Evolutionary conservation across 2,329 filamentous ascomycete species (phyloP).

Genomic region (Arthrobotrys musiformis): DNA sequence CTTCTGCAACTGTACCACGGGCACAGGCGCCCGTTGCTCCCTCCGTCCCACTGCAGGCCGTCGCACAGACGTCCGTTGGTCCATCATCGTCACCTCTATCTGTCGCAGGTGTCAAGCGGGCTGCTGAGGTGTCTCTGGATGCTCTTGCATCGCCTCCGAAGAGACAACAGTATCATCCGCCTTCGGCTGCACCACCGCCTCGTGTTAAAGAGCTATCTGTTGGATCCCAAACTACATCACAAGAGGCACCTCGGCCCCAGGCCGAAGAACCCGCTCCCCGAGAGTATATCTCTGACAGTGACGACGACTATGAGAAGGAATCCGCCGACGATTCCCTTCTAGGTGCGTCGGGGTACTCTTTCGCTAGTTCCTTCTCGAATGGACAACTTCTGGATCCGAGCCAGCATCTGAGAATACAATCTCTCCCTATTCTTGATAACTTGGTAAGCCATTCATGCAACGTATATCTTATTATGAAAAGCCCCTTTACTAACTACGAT

Average conservation of each 20-base stretch:
- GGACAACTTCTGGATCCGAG: constrained; percentile 60
- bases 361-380: constrained; percentile 43
- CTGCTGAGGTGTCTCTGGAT: constrained; percentile 29
- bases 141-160: constrained; percentile 27
- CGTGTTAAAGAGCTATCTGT: constrained; percentile 21
- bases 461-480: neutral
- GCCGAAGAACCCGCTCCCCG: constrained; percentile 3
- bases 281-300: constrained; percentile 51
- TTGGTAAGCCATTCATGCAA: constrained; percentile 64
- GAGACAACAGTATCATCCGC: constrained; percentile 25
- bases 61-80: neutral
- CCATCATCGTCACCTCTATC: no score
- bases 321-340: constrained; percentile 51
- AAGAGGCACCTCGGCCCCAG: neutral
- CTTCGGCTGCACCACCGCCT: neutral
- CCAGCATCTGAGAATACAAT: constrained; percentile 69
- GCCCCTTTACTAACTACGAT: neutral
- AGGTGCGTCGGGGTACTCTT: constrained; percentile 56
- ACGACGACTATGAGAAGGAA: constrained; percentile 54
- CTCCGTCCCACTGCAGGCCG: constrained; percentile 3
- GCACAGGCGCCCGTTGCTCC: neutral
- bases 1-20: neutral
- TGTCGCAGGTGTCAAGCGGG: constrained; percentile 29
- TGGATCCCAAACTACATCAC: constrained; percentile 19
- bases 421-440: constrained; percentile 72